Evolutionary conservation across 495 filamentous ascomycete genomes (phyloP).

Genomic region (Penicillium bovifimosum): DNA sequence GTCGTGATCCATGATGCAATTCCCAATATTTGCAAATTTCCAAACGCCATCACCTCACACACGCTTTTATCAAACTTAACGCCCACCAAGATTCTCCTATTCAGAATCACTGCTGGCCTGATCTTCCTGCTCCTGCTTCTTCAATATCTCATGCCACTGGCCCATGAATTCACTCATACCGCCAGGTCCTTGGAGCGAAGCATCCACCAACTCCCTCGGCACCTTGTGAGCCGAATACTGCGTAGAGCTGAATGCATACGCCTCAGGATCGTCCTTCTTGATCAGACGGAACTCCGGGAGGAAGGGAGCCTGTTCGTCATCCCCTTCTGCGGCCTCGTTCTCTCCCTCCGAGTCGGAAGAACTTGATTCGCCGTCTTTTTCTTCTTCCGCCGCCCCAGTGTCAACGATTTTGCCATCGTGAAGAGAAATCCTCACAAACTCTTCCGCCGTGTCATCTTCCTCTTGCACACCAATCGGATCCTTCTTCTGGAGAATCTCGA

Average conservation of each 20-base stretch:
- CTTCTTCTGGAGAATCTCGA: constrained; percentile 70
- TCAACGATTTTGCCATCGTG: constrained; percentile 22
- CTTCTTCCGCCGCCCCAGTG: constrained; percentile 6
- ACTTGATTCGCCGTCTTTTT: constrained; percentile 19
- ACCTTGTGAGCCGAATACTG: constrained; percentile 96
- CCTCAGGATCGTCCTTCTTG: constrained; percentile 75
- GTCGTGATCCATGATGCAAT: background rate
- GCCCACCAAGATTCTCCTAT: constrained; percentile 5
- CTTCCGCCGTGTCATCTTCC: constrained; percentile 23
- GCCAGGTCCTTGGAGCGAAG: constrained; percentile 54
- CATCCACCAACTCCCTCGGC: constrained; percentile 91
- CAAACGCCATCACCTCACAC: constrained; percentile 10
- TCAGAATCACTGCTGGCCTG: constrained; percentile 42
- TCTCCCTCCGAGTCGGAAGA: constrained; percentile 28
- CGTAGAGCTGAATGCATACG: constrained; percentile 74
- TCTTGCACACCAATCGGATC: constrained; percentile 45
- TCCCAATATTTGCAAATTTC: background rate
- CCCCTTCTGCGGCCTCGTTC: constrained; percentile 39
- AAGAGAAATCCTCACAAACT: constrained; percentile 40
- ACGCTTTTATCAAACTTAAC: constrained; percentile 5
- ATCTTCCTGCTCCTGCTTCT: constrained; percentile 48
- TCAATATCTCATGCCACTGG: constrained; percentile 77
- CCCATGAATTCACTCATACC: constrained; percentile 85
- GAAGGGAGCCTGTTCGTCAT: constrained; percentile 54
- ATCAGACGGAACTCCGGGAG: constrained; percentile 77